Conservation (phyloP, 139 green algal species). For the Closterium sp. region DNA sequence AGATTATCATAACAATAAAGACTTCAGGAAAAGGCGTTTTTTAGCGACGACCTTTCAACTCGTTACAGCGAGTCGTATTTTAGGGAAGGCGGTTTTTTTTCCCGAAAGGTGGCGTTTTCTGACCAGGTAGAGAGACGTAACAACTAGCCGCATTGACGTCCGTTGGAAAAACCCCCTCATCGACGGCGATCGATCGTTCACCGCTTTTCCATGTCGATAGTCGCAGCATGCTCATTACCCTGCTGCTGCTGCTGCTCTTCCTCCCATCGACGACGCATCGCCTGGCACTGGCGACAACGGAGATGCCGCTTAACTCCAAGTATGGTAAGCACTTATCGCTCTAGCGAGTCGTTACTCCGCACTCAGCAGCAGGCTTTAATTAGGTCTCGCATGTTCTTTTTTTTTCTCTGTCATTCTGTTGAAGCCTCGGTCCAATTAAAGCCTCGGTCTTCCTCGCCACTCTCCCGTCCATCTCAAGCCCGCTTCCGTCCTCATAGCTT, state of each 20-base stretch:
- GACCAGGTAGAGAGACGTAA: not conserved
- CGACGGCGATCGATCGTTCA: not conserved
- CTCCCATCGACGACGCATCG: not conserved
- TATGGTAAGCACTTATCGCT: not conserved
- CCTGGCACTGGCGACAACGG: not conserved
- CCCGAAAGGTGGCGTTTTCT: not conserved
- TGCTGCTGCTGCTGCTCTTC: not conserved
- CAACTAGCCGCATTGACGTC: not conserved
- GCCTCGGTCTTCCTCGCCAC: too few species aligned
- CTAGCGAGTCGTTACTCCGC: too few species aligned
- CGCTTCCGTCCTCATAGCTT: too few species aligned
- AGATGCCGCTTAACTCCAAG: not conserved
- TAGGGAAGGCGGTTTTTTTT: too few species aligned
- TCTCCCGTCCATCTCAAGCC: too few species aligned
- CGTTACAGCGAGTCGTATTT: not conserved
- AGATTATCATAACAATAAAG: not conserved
- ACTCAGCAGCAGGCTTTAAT: too few species aligned
- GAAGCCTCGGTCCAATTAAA: too few species aligned
- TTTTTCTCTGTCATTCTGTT: too few species aligned
- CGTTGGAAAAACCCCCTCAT: not conserved
- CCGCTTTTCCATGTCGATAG: not conserved
- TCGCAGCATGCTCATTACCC: not conserved
- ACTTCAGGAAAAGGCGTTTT: not conserved
- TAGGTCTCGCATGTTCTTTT: too few species aligned
- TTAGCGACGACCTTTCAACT: not conserved